These are phyloP conservation scores for Chlorella variabilis DNA, from an alignment of 163 green algal genomes.

Conservation along the genomic window DNA sequence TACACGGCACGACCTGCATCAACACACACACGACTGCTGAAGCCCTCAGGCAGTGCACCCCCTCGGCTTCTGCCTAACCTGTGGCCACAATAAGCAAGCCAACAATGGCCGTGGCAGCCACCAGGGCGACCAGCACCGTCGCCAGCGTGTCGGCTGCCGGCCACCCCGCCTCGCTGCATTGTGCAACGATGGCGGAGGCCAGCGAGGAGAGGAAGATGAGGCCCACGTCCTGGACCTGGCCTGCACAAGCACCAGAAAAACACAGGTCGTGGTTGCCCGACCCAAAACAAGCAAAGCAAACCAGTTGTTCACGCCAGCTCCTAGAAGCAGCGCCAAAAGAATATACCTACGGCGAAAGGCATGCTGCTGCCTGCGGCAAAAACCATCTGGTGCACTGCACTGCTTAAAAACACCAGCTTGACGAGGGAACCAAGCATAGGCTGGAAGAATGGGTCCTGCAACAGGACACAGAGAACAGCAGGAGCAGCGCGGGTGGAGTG, in stretches of 20 bases:
- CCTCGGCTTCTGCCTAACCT: too few relatives aligned
- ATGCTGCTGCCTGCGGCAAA: slow-evolving; percentile 70
- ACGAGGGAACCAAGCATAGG: slow-evolving; percentile 71
- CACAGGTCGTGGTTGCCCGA: too few relatives aligned
- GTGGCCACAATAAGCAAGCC: too few relatives aligned
- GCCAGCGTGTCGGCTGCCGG: slow-evolving; percentile 46
- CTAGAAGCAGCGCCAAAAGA: slow-evolving; percentile 31
- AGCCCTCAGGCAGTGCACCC: too few relatives aligned
- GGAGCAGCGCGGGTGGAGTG: neutral
- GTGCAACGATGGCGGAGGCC: neutral
- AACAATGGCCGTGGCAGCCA: neutral
- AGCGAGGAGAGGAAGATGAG: slow-evolving; percentile 87
- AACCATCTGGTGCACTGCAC: slow-evolving; percentile 76
- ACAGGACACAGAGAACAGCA: too few relatives aligned
- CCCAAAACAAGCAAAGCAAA: neutral
- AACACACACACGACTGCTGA: too few relatives aligned
- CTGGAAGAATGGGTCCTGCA: slow-evolving; percentile 63
- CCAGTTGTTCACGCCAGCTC: too few relatives aligned
- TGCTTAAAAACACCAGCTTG: slow-evolving; percentile 81
- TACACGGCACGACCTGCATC: neutral
- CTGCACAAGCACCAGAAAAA: neutral
- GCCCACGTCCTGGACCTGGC: slow-evolving; percentile 66
- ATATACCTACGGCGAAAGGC: slow-evolving; percentile 81
- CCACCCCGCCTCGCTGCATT: slow-evolving; percentile 5
- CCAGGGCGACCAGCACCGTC: slow-evolving; percentile 47